These are phyloP conservation scores for Coemansia sp. DNA, from an alignment of 192 early-diverging fungal species.

Conservation along the genomic window DNA sequence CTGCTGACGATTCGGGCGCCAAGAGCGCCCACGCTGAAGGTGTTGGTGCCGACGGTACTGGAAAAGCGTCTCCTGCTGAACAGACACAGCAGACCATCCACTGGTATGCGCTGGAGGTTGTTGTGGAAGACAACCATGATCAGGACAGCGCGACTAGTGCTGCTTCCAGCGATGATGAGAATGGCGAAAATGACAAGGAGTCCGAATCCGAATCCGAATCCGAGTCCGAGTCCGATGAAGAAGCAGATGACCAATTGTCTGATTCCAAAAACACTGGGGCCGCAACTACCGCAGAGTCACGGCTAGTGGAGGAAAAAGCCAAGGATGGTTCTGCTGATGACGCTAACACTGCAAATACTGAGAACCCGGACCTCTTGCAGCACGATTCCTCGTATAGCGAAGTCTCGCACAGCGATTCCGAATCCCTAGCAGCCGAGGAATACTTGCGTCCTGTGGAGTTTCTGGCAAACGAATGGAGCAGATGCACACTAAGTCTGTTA, in stretches of 20 bases:
- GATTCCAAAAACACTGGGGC: no score
- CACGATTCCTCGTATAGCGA: no score
- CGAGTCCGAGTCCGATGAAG: neutral
- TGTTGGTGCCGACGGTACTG: neutral
- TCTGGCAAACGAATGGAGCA: constrained; percentile 32
- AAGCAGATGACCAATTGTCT: neutral
- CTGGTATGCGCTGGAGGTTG: constrained; percentile 34
- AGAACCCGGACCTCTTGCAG: no score
- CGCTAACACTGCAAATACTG: no score
- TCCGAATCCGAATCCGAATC: neutral
- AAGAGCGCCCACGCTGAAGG: neutral
- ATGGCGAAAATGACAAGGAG: neutral
- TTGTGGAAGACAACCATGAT: constrained; percentile 10
- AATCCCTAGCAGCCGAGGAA: neutral
- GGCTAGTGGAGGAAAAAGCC: no score
- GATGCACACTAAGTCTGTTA: constrained; percentile 58
- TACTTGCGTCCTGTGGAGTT: constrained; percentile 29
- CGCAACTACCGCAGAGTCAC: no score
- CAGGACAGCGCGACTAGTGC: neutral
- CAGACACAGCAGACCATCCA: constrained; percentile 3
- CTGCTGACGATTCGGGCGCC: neutral
- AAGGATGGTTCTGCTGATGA: no score
- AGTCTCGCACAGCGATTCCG: no score
- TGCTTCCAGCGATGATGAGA: neutral
- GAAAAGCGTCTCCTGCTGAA: neutral